Percentiles rank a stretch among this genome's conserved stretches.
These are phyloP conservation scores for Priceomyces medius DNA, from an alignment of 805 yeast genomes.

Conservation along the genomic window DNA sequence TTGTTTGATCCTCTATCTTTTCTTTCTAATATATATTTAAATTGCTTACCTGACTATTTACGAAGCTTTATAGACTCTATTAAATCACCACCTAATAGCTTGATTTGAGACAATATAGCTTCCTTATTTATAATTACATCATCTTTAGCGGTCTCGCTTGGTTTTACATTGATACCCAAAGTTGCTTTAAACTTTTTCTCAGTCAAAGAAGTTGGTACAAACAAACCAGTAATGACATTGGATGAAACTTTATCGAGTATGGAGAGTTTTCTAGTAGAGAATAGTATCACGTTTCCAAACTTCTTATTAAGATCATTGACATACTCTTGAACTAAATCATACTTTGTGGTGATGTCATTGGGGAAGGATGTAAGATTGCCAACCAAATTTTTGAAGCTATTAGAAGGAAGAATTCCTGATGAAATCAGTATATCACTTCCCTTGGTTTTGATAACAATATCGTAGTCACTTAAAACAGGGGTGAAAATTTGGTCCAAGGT, in stretches of 20 bases:
- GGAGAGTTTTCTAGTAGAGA: conserved; percentile 60
- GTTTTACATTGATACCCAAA: conserved; percentile 69
- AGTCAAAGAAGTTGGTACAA: conserved; percentile 62
- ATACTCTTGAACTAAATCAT: conserved; percentile 62
- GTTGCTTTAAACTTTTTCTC: conserved; percentile 77
- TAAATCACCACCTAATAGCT: conserved; percentile 66
- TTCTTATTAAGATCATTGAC: conserved; percentile 59
- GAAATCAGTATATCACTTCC: conserved; percentile 42
- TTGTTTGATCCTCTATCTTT: too few relatives aligned
- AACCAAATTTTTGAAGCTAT: conserved; percentile 61
- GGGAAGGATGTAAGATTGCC: conserved; percentile 43
- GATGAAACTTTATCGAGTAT: conserved; percentile 55
- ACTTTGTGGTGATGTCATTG: conserved; percentile 44
- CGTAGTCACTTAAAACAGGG: conserved; percentile 83
- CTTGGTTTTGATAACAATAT: conserved; percentile 66
- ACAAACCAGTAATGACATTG: conserved; percentile 74
- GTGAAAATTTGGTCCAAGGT: conserved; percentile 63
- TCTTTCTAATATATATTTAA: too few relatives aligned
- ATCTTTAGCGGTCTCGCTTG: conserved; percentile 49
- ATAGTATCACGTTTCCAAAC: conserved; percentile 65
- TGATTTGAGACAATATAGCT: conserved; percentile 72
- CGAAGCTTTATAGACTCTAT: conserved; percentile 40
- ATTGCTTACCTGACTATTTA: conserved; percentile 7
- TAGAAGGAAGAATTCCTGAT: conserved; percentile 56
- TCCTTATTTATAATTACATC: conserved; percentile 65